Evolutionary conservation across 805 yeast genomes (phyloP).

Genomic region (Starmerella floris): DNA sequence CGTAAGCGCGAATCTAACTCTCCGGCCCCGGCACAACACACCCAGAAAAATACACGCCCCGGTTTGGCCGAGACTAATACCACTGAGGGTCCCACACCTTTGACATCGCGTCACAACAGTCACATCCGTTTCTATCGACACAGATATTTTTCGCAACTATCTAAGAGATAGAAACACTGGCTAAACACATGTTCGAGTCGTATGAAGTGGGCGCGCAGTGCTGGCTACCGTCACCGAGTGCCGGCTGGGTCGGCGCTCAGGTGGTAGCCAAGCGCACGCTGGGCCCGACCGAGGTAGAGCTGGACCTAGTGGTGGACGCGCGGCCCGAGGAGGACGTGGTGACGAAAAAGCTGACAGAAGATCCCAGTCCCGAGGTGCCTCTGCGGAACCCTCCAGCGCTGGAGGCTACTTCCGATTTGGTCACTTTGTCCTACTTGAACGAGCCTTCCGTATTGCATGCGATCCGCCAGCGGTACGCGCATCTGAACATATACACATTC

Average conservation of each 20-base stretch:
- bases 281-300: conserved; percentile 31
- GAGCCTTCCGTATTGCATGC: conserved; percentile 96
- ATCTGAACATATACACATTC: conserved; percentile 83
- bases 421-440: conserved; percentile 79
- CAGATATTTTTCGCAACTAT: too few species aligned
- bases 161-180: too few species aligned
- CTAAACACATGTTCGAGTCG: conserved; percentile 18
- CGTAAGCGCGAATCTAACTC: too few species aligned
- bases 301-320: conserved; percentile 38
- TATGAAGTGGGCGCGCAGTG: conserved; percentile 33
- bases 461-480: conserved; percentile 75
- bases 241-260: conserved; percentile 64
- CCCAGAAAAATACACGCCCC: too few species aligned
- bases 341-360: conserved; percentile 27
- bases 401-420: conserved; percentile 89
- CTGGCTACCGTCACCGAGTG: conserved; percentile 63
- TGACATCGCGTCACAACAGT: too few species aligned
- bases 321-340: conserved; percentile 27
- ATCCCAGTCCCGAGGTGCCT: conserved; percentile 53
- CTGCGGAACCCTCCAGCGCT: conserved; percentile 75
- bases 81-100: too few species aligned
- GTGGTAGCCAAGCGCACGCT: conserved; percentile 34
- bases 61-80: too few species aligned
- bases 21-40: too few species aligned
- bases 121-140: too few species aligned